Percentiles rank a stretch among this genome's conserved stretches.
These are phyloP conservation scores for Amylostereum areolatum DNA, from an alignment of 1,284 basidiomycete species.

Conservation along the genomic window DNA sequence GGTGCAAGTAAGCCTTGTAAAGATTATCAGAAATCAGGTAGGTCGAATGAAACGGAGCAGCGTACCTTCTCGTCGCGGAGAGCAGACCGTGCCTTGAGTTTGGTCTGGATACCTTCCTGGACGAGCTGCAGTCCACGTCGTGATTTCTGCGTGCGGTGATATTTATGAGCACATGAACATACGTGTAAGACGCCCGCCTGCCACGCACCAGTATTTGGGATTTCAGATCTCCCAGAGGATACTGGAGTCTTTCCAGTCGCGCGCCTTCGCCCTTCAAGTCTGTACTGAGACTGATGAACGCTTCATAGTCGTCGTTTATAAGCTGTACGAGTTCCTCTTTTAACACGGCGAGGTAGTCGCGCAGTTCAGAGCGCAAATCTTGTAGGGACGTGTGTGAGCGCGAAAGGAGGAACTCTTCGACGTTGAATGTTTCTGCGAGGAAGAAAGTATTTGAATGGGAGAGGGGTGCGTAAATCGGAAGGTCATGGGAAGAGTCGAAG, in stretches of 20 bases:
- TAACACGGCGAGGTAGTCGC: slow-evolving; percentile 77
- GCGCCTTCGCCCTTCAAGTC: slow-evolving; percentile 81
- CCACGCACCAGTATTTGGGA: slow-evolving; percentile 62
- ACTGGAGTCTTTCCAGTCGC: slow-evolving; percentile 60
- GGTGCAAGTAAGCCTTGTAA: slow-evolving; percentile 68
- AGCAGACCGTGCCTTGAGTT: slow-evolving; percentile 65
- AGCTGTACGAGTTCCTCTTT: slow-evolving; percentile 91
- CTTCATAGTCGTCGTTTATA: slow-evolving; percentile 97
- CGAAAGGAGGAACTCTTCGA: slow-evolving; percentile 86
- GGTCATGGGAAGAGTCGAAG: slow-evolving; percentile 33
- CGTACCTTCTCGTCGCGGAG: slow-evolving; percentile 80
- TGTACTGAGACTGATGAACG: slow-evolving; percentile 92
- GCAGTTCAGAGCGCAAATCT: slow-evolving; percentile 82
- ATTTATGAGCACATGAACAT: too few relatives aligned
- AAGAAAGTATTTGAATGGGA: slow-evolving; percentile 77
- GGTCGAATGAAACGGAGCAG: not conserved
- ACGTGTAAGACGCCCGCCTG: not conserved
- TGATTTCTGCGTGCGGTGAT: slow-evolving; percentile 42
- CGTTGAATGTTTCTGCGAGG: slow-evolving; percentile 63
- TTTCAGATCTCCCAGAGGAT: slow-evolving; percentile 61
- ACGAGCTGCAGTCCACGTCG: slow-evolving; percentile 55
- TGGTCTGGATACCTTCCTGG: slow-evolving; percentile 71
- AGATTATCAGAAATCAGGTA: not conserved
- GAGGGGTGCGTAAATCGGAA: slow-evolving; percentile 74
- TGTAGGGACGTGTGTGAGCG: slow-evolving; percentile 82